Evolutionary conservation across 2,329 filamentous ascomycete genomes (phyloP), one percentile per base, ranked within the genome.

Genomic region (Diaporthe ampelina): DNA sequence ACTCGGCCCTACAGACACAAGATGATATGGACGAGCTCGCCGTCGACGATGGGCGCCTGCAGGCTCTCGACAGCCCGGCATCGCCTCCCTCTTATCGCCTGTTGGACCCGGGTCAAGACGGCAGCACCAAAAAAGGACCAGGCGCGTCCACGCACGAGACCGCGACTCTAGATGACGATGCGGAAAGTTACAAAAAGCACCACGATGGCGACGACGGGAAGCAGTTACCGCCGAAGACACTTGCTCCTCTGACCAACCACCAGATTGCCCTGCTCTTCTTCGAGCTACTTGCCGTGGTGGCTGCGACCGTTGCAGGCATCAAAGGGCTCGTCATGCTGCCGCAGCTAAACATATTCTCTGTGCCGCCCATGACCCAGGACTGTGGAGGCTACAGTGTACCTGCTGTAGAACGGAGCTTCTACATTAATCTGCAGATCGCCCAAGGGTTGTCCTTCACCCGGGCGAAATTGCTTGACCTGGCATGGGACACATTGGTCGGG

Each of bases 401-500:
- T 17, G 48, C 70, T 9, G 70, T 72, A 24, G 70, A 72, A 21
- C 35, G 57, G 48, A 63, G 37, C 35, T 72, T 72, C 45, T 72
- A 72, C 35, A 40, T 72, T 19, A 72, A 72, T 37, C 50, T 72
- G 70, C 70, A 72, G 24, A 26, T 63, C 24, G 57, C 59, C 2
- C n/a, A 29, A 32, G n/a, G 45, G 11, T 43, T 72, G n/a, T 72
- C 70, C 17, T 72, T 72, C 11, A 63, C 70, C n/a, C 48, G 45
- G 19, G 70, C 70, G 2, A 72, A 72, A 37, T 45, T 72, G 57
- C 45, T 72, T 35, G 70, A 72, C 48, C 26, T 72, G 19, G 70
- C 57, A 15, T 72, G 70, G 70, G 70, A 72, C 50, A 72, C 57
- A 1, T 17, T 72, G 10, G 26, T 72, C 26, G 70, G 70, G 24